A percentile compares a stretch with the other conserved stretches of the same genome.
Conservation (phyloP, 2,329 filamentous ascomycete species). For the Chaetomiaceae sp. region DNA sequence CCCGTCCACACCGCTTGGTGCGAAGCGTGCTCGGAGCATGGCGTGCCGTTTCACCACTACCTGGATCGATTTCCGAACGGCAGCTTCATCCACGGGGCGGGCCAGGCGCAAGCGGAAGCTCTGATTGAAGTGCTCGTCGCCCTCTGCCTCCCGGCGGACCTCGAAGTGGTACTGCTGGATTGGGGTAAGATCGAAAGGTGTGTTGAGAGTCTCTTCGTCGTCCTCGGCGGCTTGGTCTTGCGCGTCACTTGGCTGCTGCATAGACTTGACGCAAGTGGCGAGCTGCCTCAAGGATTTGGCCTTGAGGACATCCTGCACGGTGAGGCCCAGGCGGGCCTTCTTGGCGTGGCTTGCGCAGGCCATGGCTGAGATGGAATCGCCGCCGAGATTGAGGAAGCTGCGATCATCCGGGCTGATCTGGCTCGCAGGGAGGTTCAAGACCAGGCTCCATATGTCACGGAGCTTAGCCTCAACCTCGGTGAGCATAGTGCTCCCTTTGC, state of each 20-base stretch:
- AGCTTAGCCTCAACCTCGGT: slow-evolving; percentile 19
- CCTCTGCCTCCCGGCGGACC: slow-evolving; percentile 25
- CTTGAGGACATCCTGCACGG: slow-evolving; percentile 30
- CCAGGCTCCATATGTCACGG: slow-evolving; percentile 4
- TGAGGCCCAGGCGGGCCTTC: slow-evolving; percentile 26
- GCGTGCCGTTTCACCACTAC: slow-evolving; percentile 28
- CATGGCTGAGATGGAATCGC: slow-evolving; percentile 41
- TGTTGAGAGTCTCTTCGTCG: slow-evolving; percentile 17
- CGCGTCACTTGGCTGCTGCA: not conserved
- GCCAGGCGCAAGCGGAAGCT: slow-evolving; percentile 36
- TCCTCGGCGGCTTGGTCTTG: slow-evolving; percentile 8
- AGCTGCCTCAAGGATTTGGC: slow-evolving; percentile 28
- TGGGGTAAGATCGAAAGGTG: slow-evolving; percentile 37
- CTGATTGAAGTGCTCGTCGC: slow-evolving; percentile 38
- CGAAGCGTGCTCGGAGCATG: slow-evolving; percentile 34
- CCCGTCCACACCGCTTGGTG: slow-evolving; percentile 14
- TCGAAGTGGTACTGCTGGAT: slow-evolving; percentile 40
- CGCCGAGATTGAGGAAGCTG: slow-evolving; percentile 36
- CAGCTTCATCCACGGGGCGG: slow-evolving; percentile 16
- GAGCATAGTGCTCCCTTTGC: not conserved
- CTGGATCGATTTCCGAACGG: slow-evolving; percentile 22
- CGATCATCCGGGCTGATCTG: slow-evolving; percentile 27
- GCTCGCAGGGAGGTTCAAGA: slow-evolving; percentile 31
- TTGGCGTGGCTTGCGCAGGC: slow-evolving; percentile 35
- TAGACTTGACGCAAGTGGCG: slow-evolving; percentile 11